Evolutionary conservation across 805 yeast species (phyloP), one percentile per base, ranked within the genome.

Genomic region (Millerozyma acaciae): DNA sequence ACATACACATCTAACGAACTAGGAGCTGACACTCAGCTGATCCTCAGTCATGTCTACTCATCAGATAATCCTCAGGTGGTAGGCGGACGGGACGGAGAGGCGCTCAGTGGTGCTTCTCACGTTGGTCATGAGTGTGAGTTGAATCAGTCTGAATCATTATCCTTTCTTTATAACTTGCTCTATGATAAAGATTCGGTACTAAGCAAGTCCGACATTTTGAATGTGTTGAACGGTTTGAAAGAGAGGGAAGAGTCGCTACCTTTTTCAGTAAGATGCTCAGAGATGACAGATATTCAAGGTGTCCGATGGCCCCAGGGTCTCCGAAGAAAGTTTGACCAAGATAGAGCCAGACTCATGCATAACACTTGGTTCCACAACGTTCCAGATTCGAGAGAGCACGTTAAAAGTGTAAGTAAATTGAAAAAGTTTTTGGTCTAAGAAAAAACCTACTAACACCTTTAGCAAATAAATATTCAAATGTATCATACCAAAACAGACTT

Each of bases 101-200:
- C 4, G 15, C 13, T n/a, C 26, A 4, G 21, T 13, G 12, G 16
- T 26, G 28, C 9, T 19, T 5, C 19, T 26, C n/a, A 17, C 28
- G 13, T 26, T n/a, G 21, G 28, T 13, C 41, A 55, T 30, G 66
- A 62, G 26, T 63, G 61, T 38, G 71, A 65, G 37, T 48, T 63
- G 26, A 57, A 50, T 44, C 67, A 55, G 40, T 62, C 68, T 2
- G 70, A 65, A 31, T 60, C 68, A n/a, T 46, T 64, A 22, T 57
- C 65, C 2, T 63, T 65, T 36, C 47, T 64, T 17, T 62, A 60
- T 48, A 62, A 64, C 43, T 45, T 65, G 15, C 47, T 65, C 14
- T 62, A 61, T 38, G 70, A 65, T 40, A 58, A 57, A 8, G 38
- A 50, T 13, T 60, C 69, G 2, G 28, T 41, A 6, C 47, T 65